Percentiles rank a stretch among this genome's conserved stretches.
Conservation (phyloP, 2,329 filamentous ascomycete genomes). For the Xylariaceae sp. region DNA sequence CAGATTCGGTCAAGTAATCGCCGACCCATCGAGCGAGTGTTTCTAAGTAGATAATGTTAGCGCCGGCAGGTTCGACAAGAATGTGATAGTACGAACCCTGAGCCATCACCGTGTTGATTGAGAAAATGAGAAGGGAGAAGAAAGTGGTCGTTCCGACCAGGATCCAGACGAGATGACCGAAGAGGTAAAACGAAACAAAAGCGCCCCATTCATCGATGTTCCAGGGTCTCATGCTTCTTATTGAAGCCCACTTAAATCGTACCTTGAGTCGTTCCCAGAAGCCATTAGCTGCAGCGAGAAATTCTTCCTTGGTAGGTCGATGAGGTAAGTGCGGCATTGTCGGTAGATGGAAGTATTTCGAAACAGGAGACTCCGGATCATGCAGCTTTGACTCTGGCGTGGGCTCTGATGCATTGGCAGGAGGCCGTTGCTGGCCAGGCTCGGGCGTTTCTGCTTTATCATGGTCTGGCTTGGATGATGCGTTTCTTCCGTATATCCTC, state of each 20-base stretch:
- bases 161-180: conserved; percentile 92
- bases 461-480: conserved; percentile 30
- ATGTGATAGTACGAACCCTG: conserved; percentile 57
- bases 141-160: conserved; percentile 97
- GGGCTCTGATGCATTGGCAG: conserved; percentile 12
- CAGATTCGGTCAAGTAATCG: conserved; percentile 90
- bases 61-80: neutral
- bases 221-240: conserved; percentile 87
- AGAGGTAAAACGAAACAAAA: conserved; percentile 86
- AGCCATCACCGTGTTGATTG: conserved; percentile 93
- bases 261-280: conserved; percentile 89
- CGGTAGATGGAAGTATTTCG: conserved; percentile 50
- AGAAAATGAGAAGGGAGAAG: conserved; percentile 82
- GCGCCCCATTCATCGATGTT: conserved; percentile 95
- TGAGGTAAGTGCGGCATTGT: conserved; percentile 67
- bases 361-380: conserved; percentile 39
- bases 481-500: conserved; percentile 27
- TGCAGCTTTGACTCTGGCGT: conserved; percentile 20
- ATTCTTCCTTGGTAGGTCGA: conserved; percentile 86
- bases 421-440: conserved; percentile 19
- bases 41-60: conserved; percentile 48
- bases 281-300: conserved; percentile 83
- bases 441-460: conserved; percentile 17
- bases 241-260: conserved; percentile 96
- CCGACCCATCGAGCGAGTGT: conserved; percentile 89